phyloP scores from a whole-genome alignment of 495 filamentous ascomycete species.

The Aspergillus heteromorphus region DNA sequence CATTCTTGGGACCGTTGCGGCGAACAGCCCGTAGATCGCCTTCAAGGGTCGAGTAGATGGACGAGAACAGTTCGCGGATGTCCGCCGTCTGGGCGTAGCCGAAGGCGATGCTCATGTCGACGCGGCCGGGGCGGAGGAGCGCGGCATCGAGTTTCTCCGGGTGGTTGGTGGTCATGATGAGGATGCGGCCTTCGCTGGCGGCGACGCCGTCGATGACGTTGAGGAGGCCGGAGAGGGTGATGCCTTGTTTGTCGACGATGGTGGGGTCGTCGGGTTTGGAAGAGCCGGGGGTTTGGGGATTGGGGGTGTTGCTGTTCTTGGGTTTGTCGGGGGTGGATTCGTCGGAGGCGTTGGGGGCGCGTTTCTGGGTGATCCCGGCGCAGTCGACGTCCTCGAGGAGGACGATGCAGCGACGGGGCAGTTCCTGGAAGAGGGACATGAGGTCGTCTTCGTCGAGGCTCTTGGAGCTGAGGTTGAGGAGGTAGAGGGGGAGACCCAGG shows the following conservation, averaged over 20 bases:
- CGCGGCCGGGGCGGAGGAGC: constrained; percentile 68
- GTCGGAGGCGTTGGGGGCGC: constrained; percentile 7
- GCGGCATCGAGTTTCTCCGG: constrained; percentile 69
- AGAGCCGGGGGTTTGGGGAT: not conserved
- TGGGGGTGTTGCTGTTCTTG: not conserved
- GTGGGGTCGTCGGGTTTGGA: not conserved
- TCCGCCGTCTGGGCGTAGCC: constrained; percentile 57
- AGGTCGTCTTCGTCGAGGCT: constrained; percentile 60
- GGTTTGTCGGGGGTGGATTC: not conserved
- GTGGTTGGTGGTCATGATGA: constrained; percentile 86
- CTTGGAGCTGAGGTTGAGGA: constrained; percentile 41
- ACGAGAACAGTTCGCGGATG: constrained; percentile 61
- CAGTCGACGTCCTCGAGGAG: constrained; percentile 47
- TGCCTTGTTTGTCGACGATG: constrained; percentile 18
- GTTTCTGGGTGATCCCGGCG: constrained; percentile 53
- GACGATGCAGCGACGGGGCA: constrained; percentile 42
- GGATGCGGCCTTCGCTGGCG: constrained; percentile 66
- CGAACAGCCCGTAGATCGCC: constrained; percentile 17
- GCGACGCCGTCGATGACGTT: constrained; percentile 82
- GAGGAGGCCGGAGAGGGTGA: constrained; percentile 67
- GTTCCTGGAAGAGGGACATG: constrained; percentile 58
- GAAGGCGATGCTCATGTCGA: constrained; percentile 71
- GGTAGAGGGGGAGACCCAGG: constrained; percentile 41
- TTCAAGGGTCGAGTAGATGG: constrained; percentile 55
- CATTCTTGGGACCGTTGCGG: not conserved